These are phyloP conservation scores for Ampelomyces quisqualis DNA, from an alignment of 2,329 filamentous ascomycete species.

Conservation along the genomic window DNA sequence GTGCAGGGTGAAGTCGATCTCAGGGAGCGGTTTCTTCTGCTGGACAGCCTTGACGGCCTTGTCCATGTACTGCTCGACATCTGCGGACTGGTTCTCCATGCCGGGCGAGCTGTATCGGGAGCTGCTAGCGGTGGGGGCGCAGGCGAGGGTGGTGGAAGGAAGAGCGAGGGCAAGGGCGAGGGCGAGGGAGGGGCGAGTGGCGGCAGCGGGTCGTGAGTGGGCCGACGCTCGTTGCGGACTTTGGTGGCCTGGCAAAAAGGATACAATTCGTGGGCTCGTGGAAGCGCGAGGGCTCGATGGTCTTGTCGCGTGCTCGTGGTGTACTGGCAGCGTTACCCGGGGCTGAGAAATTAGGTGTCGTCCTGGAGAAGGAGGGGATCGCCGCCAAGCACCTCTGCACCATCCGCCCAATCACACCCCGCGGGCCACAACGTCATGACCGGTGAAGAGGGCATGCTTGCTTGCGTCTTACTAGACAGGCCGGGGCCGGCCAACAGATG, in stretches of 20 bases:
- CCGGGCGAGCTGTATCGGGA: constrained; percentile 24
- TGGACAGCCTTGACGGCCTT: constrained; percentile 89
- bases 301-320: constrained; percentile 37
- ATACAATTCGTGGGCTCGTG: constrained; percentile 7
- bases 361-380: constrained; percentile 11
- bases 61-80: constrained; percentile 61
- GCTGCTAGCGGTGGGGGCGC: constrained; percentile 24
- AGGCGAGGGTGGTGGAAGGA: constrained; percentile 23
- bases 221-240: constrained; percentile 30
- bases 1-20: constrained; percentile 98
- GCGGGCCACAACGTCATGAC: constrained; percentile 3
- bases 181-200: constrained; percentile 33
- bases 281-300: constrained; percentile 11
- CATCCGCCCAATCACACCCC: constrained; percentile 13
- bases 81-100: constrained; percentile 41
- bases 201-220: constrained; percentile 33
- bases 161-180: constrained; percentile 37
- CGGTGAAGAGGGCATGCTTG: constrained; percentile 3
- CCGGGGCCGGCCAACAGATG: not conserved
- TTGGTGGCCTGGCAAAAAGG: constrained; percentile 9
- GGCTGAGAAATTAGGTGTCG: constrained; percentile 22
- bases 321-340: constrained; percentile 21
- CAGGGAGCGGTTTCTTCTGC: constrained; percentile 91
- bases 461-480: constrained; percentile 1
- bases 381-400: constrained; percentile 13